Base-by-base conservation (phyloP, 495 filamentous ascomycete species). In the Tuber magnatum region DNA sequence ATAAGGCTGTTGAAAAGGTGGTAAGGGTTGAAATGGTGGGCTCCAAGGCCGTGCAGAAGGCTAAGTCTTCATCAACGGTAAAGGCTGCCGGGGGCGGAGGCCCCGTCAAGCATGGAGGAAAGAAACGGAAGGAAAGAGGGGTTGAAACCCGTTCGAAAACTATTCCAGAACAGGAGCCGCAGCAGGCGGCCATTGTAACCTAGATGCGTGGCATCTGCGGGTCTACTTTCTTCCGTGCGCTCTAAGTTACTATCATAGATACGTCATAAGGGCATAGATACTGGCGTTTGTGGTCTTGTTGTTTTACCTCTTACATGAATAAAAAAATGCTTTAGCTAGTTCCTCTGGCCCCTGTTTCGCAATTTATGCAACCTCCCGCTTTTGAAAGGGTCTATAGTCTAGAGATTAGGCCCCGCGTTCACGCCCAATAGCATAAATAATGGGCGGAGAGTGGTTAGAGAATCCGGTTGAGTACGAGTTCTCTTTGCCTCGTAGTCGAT, bases 11-110 rank as follows among this genome's bases (percentile, higher is more conserved):
- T 32, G 56, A 32, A 65, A 65, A 65, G 28, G 56, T 7, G 39
- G 39, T 7, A 7, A 40, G 39, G 39, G 71, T 39, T 20, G 56
- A 65, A 65, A 65, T 32, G 28, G 56, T 65, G 1, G 28, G 22
- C 9, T 74, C 78, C 10, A 81, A 80, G 32, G 78, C 79, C 20
- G 75, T 74, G 0, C 71, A 77, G 78, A 83, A 74, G 71, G 76
- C 75, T 24, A 80, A 80, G 71, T 68, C n/a, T 75, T 76, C 83
- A 71, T 76, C 74, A 35, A 78, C 74, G 5, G 81, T 73, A n/a
- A 78, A 73, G 35, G 76, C 73, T 35, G 81, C 78, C 28, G 80
- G 73, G 16, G 78, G 51, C n/a, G 73, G 41, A 24, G 78, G 68
- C 12, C 72, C 46, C 56, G 32, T 69, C 40, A 74, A 61, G 40